Evolutionary conservation across 2,329 filamentous ascomycete genomes (phyloP).

Genomic region (Aulographum hederae): DNA sequence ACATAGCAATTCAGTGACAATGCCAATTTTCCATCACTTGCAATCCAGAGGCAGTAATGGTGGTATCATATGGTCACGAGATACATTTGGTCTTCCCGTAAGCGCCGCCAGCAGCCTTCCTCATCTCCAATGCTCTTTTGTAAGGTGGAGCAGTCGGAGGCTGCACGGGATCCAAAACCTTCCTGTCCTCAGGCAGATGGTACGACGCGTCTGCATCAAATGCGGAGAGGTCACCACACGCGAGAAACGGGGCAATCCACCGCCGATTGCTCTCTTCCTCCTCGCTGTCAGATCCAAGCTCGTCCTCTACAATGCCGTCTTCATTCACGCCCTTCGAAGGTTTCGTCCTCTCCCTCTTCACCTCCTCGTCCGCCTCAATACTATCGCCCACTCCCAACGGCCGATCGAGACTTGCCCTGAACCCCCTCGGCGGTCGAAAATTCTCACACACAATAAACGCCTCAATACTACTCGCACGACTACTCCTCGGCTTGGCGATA

Average conservation of each 20-base stretch:
- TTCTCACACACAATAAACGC: constrained; percentile 92
- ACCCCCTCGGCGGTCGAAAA: constrained; percentile 63
- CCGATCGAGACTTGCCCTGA: constrained; percentile 56
- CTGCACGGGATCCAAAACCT: constrained; percentile 81
- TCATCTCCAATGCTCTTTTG: constrained; percentile 72
- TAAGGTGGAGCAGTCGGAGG: constrained; percentile 94
- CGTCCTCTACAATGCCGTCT: constrained; percentile 26
- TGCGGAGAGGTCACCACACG: constrained; percentile 87
- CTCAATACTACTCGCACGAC: constrained; percentile 89
- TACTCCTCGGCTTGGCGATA: constrained; percentile 85
- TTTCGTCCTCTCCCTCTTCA: background rate
- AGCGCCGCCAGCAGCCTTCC: constrained; percentile 56
- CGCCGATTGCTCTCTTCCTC: constrained; percentile 29
- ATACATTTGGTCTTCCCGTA: constrained; percentile 63
- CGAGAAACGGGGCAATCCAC: constrained; percentile 91
- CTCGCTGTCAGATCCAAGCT: constrained; percentile 27
- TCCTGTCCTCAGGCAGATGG: constrained; percentile 65
- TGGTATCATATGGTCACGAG: too few relatives aligned
- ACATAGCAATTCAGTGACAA: too few relatives aligned
- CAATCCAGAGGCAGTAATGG: too few relatives aligned
- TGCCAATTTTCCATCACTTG: too few relatives aligned
- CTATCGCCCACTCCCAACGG: constrained; percentile 49
- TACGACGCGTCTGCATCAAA: constrained; percentile 96
- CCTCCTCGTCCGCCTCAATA: constrained; percentile 16
- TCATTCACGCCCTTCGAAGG: constrained; percentile 22